Conservation (phyloP, 345 rosid species). For the Salix brachista region DNA sequence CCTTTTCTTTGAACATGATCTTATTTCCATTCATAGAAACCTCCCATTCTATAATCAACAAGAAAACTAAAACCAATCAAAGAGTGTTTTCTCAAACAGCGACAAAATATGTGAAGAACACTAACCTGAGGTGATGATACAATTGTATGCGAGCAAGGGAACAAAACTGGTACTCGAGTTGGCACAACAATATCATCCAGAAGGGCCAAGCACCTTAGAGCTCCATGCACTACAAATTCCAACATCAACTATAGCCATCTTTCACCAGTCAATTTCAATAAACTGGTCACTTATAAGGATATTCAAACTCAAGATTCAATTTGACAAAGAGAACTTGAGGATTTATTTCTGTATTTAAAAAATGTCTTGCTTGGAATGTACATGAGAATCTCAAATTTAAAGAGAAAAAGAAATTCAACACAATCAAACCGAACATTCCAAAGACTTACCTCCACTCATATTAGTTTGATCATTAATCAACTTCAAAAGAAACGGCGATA, state of each 20-base stretch:
- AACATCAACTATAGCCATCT: too few species aligned
- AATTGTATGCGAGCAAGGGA: conserved; percentile 73
- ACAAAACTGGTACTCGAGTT: conserved; percentile 60
- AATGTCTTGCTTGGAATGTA: neutral
- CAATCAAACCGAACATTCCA: neutral
- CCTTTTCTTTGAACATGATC: neutral
- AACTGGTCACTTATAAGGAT: too few species aligned
- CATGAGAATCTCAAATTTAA: neutral
- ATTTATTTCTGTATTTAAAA: neutral
- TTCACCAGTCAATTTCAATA: too few species aligned
- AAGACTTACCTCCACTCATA: conserved; percentile 58
- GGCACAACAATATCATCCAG: conserved; percentile 83
- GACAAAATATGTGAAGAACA: conserved; percentile 6
- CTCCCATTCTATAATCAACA: neutral
- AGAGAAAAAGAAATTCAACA: neutral
- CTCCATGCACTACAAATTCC: conserved; percentile 6
- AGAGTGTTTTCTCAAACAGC: neutral
- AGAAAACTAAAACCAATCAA: neutral
- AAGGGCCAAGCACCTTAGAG: conserved; percentile 82
- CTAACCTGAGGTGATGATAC: conserved; percentile 81
- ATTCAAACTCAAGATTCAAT: neutral
- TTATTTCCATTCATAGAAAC: neutral
- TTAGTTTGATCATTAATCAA: conserved; percentile 57
- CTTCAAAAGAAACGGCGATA: conserved; percentile 69
- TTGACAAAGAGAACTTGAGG: neutral